phyloP scores from a whole-genome alignment of 2,329 filamentous ascomycete species.

The Peltaster fructicola region DNA sequence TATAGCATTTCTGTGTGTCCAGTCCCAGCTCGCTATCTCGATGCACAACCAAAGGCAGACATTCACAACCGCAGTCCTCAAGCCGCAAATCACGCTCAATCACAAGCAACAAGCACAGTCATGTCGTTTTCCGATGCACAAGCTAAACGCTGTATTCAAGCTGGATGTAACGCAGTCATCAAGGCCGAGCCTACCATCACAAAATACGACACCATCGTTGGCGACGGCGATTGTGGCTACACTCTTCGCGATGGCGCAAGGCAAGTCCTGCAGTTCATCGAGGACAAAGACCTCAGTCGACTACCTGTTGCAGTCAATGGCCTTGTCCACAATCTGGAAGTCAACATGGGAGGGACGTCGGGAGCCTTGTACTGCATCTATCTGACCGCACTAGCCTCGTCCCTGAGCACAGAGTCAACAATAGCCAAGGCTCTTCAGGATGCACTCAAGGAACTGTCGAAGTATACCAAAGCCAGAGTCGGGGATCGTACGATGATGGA shows the following conservation, averaged over 20 bases:
- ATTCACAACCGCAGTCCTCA: constrained; percentile 4
- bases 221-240: constrained; percentile 21
- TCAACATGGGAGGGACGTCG: constrained; percentile 20
- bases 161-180: constrained; percentile 19
- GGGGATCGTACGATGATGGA: constrained; percentile 22
- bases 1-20: constrained; percentile 18
- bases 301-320: constrained; percentile 13
- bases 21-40: constrained; percentile 12
- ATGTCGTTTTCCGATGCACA: constrained; percentile 15
- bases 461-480: constrained; percentile 17
- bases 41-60: constrained; percentile 10
- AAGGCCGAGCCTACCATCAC: constrained; percentile 19
- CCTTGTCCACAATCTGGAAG: constrained; percentile 18
- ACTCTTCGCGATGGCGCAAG: constrained; percentile 20
- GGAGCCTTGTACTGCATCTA: constrained; percentile 21
- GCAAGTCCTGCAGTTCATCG: constrained; percentile 18
- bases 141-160: constrained; percentile 13
- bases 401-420: constrained; percentile 9
- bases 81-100: constrained; percentile 4
- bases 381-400: constrained; percentile 16
- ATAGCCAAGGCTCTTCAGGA: constrained; percentile 11
- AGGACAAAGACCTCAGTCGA: constrained; percentile 11
- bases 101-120: constrained; percentile 8
- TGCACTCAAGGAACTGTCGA: constrained; percentile 15
- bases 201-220: constrained; percentile 21